Percentiles rank a stretch among this genome's conserved stretches.
These are phyloP conservation scores for Clohesyomyces aquaticus DNA, from an alignment of 495 filamentous ascomycete genomes.

Conservation along the genomic window DNA sequence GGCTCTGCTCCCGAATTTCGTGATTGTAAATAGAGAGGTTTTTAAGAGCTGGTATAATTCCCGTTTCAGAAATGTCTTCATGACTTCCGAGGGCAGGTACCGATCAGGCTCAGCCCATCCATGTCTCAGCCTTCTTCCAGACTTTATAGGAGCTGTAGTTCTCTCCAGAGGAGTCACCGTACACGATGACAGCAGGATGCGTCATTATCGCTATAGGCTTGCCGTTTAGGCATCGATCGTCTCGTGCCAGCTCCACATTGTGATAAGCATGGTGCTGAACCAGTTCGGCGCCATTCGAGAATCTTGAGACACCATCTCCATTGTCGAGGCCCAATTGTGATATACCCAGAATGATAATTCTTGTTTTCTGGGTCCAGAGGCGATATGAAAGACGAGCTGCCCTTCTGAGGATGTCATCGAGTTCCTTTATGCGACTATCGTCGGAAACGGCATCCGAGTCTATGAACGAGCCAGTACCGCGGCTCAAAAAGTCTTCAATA, in stretches of 20 bases:
- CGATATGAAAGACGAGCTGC: slow-evolving; percentile 2
- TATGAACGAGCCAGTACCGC: neutral
- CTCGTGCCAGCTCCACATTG: neutral
- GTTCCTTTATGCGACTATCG: neutral
- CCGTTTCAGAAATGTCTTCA: neutral
- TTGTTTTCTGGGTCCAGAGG: slow-evolving; percentile 4
- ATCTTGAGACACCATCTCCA: slow-evolving; percentile 1
- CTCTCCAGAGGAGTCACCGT: slow-evolving; percentile 6
- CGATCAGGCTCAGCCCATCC: slow-evolving; percentile 3
- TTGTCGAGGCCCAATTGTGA: neutral
- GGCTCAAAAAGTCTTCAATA: neutral
- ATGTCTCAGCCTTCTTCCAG: slow-evolving; percentile 12
- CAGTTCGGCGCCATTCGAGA: neutral
- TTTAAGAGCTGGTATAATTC: slow-evolving; percentile 1
- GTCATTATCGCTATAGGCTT: slow-evolving; percentile 6
- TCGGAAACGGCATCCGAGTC: neutral
- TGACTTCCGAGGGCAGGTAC: neutral
- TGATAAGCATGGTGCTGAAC: slow-evolving; percentile 4
- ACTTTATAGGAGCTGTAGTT: slow-evolving; percentile 3
- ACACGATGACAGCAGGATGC: slow-evolving; percentile 1
- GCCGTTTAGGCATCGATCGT: neutral
- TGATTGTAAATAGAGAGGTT: neutral
- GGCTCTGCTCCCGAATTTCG: no score
- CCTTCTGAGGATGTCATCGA: neutral
- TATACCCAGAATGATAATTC: neutral